A percentile compares a stretch with the other conserved stretches of the same genome.
phyloP scores from a whole-genome alignment of 2,329 filamentous ascomycete species.

The Cladosporium sp. region DNA sequence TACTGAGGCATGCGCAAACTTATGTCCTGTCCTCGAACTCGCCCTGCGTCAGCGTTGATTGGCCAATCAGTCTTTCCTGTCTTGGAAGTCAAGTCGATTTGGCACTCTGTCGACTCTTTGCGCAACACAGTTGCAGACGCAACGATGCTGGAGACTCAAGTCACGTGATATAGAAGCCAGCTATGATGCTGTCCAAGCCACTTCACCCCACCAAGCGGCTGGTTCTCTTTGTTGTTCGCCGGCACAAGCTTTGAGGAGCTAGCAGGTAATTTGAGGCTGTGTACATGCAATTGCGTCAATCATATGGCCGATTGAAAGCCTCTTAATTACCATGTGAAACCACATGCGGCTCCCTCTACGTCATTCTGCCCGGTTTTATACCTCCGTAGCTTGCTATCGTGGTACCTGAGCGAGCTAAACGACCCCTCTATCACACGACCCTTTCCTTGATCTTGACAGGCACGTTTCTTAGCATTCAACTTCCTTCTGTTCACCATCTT shows the following conservation, averaged over 20 bases:
- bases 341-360: not conserved
- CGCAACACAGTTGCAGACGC: no score
- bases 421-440: not conserved
- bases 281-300: not conserved
- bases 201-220: not conserved
- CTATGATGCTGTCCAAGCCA: not conserved
- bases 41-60: no score
- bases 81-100: no score
- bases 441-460: conserved; percentile 2
- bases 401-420: conserved; percentile 4
- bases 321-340: not conserved
- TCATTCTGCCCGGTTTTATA: conserved; percentile 2
- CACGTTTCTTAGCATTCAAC: not conserved
- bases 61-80: no score
- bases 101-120: no score
- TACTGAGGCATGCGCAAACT: no score
- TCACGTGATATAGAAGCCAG: not conserved
- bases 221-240: not conserved
- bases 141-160: no score
- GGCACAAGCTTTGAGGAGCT: not conserved
- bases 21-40: no score
- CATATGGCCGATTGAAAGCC: not conserved
- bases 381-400: not conserved
- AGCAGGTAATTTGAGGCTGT: not conserved
- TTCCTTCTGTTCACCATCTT: not conserved